phyloP scores from a whole-genome alignment of 2,329 filamentous ascomycete species.

The Apiospora malaysiana region DNA sequence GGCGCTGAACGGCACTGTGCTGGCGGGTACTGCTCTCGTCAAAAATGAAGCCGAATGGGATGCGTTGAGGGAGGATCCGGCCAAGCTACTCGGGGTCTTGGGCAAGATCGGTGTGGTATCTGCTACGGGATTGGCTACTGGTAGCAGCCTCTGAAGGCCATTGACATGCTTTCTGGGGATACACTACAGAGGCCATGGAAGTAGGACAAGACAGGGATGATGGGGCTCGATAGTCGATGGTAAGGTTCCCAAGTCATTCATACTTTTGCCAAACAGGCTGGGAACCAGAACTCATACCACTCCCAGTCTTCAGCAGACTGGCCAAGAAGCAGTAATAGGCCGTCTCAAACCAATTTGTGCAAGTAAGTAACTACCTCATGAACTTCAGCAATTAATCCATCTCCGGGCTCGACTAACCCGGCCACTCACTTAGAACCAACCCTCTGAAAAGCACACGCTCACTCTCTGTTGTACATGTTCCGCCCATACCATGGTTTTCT shows the following conservation, averaged over 20 bases:
- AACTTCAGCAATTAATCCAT: background rate
- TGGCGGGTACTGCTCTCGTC: conserved; percentile 68
- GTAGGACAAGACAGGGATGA: background rate
- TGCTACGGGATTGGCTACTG: background rate
- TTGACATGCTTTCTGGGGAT: background rate
- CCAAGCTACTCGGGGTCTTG: conserved; percentile 47
- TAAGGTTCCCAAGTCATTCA: background rate
- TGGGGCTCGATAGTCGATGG: background rate
- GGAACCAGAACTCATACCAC: background rate
- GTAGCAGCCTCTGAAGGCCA: background rate
- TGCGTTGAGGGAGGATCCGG: conserved; percentile 49
- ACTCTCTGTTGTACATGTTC: conserved; percentile 11
- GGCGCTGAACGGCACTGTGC: conserved; percentile 65
- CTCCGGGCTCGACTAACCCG: background rate
- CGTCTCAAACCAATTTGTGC: background rate
- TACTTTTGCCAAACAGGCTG: background rate
- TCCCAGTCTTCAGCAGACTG: background rate
- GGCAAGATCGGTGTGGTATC: conserved; percentile 46
- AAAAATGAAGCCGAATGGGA: conserved; percentile 65
- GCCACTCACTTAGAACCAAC: background rate
- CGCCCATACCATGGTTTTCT: background rate
- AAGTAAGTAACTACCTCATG: background rate
- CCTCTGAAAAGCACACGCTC: background rate
- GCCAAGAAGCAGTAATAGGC: background rate
- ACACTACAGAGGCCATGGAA: background rate